Evolutionary conservation across 768 basidiomycete species (phyloP), one percentile per base, ranked within the genome.

Genomic region (Tubosaeta sp.): DNA sequence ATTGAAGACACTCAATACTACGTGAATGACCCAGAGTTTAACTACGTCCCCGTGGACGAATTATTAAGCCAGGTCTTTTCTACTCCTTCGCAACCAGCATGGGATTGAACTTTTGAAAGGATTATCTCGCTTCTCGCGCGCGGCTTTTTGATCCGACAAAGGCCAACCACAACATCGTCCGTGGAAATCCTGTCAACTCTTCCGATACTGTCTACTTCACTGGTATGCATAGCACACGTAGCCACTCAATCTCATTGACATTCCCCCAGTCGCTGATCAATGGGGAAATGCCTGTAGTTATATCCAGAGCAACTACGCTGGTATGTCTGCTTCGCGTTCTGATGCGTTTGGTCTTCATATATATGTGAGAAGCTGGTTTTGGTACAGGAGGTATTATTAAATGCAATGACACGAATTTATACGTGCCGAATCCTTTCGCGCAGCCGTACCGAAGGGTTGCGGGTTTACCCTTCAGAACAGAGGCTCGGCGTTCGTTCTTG

Each of bases 401-500:
- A 38, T n/a, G 14, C 11, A n/a, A 34, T 5, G 31, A 18, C 46
- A 32, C 18, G 12, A 29, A 12, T 48, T 48, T n/a, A 40, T 32
- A 5, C 44, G 3, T 10, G 39, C 45, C 59, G 25, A 64, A n/a
- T n/a, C 14, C 11, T 11, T 51, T 40, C 12, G 21, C 18, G 59
- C 62, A 82, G 95, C 95, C 29, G 76, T 99, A 34, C 96, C 96
- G 0, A 86, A 89, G 59, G 93, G 87, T 0, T 96, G 94, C 60
- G 96, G 96, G 0, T 99, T 99, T 68, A 96, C 94, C 0, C 77
- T 99, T 13, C 96, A 99, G 70, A 96, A 96, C 68, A 80, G 96
- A 49, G 96, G 96, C 2, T 76, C 83, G 11, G 86, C 88, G 6
- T 99, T 99, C 67, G 75, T 82, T 7, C 73, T 97, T 21, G 75